These are phyloP conservation scores for Rhizopus sp. DNA, from an alignment of 371 early-diverging fungal genomes.

Conservation along the genomic window DNA sequence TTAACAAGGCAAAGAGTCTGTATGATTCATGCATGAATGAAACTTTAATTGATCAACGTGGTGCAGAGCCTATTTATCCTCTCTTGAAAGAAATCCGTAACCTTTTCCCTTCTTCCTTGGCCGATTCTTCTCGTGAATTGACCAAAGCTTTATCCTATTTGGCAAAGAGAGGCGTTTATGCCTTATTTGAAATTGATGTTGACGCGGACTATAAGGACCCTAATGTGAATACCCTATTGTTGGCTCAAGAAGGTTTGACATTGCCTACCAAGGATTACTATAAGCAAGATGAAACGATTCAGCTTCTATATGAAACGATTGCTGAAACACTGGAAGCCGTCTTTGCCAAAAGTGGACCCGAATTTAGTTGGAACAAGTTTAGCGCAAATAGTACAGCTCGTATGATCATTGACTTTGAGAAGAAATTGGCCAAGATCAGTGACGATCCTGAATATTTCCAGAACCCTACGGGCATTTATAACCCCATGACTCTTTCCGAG, in stretches of 20 bases:
- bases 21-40: constrained; percentile 64
- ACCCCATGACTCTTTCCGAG: constrained; percentile 43
- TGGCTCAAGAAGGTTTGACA: constrained; percentile 55
- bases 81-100: constrained; percentile 47
- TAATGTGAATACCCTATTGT: constrained; percentile 33
- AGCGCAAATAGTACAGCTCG: constrained; percentile 23
- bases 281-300: constrained; percentile 35
- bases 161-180: constrained; percentile 16
- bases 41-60: constrained; percentile 41
- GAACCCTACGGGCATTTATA: constrained; percentile 52
- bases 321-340: constrained; percentile 27
- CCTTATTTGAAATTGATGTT: constrained; percentile 21
- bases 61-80: constrained; percentile 49
- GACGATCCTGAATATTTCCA: constrained; percentile 32
- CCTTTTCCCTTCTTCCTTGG: constrained; percentile 15
- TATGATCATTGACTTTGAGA: constrained; percentile 51
- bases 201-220: constrained; percentile 55
- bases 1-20: constrained; percentile 48
- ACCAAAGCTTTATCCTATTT: constrained; percentile 16
- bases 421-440: constrained; percentile 36
- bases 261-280: constrained; percentile 65
- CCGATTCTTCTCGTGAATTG: constrained; percentile 41
- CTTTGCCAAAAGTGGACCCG: constrained; percentile 45
- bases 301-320: constrained; percentile 33
- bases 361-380: constrained; percentile 34